A percentile compares a stretch with the other conserved stretches of the same genome.
These are phyloP conservation scores for Agaricus sinodeliciosus DNA, from an alignment of 768 basidiomycete species.

Conservation along the genomic window DNA sequence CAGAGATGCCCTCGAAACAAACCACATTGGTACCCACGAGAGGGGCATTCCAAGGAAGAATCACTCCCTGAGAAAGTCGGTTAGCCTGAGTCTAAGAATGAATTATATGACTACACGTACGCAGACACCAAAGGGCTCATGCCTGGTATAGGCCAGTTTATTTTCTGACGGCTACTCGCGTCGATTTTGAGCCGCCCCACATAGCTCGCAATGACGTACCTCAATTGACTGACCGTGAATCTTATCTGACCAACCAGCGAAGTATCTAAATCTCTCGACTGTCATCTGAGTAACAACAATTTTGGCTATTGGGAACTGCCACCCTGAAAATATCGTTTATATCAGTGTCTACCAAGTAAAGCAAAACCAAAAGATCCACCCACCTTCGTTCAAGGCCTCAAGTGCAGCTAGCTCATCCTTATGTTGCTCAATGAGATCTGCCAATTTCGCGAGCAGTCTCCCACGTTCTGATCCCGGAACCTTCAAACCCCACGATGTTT, in stretches of 20 bases:
- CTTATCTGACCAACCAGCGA: constrained; percentile 92
- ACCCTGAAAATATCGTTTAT: constrained; percentile 19
- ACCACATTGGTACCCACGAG: constrained; percentile 11
- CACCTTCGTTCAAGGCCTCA: constrained; percentile 66
- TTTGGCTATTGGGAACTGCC: constrained; percentile 39
- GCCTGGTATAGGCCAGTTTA: constrained; percentile 62
- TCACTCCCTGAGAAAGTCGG: constrained; percentile 29
- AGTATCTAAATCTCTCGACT: constrained; percentile 61
- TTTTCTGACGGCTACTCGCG: constrained; percentile 16
- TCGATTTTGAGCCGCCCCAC: too few species aligned
- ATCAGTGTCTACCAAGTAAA: background rate
- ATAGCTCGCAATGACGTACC: constrained; percentile 24
- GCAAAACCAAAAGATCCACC: background rate
- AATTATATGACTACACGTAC: constrained; percentile 15
- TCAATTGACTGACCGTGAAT: constrained; percentile 71
- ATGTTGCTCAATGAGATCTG: constrained; percentile 55
- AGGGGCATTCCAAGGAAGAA: constrained; percentile 65
- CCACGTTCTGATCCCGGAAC: constrained; percentile 45
- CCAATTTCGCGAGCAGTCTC: constrained; percentile 54
- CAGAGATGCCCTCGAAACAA: too few species aligned
- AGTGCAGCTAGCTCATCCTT: constrained; percentile 62
- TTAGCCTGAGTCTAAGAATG: too few species aligned
- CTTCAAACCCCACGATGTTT: constrained; percentile 66
- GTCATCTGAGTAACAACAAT: constrained; percentile 39
- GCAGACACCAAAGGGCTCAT: constrained; percentile 57